Evolutionary conservation across 164 flowering plant genomes (phyloP).

Genomic region (Warburgia ugandensis): DNA sequence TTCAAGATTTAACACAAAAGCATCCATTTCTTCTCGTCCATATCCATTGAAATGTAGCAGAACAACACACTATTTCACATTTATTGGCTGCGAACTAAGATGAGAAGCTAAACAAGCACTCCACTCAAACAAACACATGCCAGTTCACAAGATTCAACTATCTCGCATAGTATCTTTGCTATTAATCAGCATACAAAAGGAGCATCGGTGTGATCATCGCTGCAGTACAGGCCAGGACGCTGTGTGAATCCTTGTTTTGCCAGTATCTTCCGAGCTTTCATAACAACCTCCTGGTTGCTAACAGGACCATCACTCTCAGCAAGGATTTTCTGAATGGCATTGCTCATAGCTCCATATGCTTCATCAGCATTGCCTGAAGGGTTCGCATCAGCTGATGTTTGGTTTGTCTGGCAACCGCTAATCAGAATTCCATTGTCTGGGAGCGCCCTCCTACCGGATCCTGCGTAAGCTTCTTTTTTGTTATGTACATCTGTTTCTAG

Average conservation of each 20-base stretch:
- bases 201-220: conserved; percentile 48
- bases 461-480: conserved; percentile 76
- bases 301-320: conserved; percentile 43
- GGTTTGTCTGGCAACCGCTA: conserved; percentile 89
- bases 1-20: no score
- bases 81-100: no score
- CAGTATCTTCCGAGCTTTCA: conserved; percentile 58
- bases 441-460: conserved; percentile 39
- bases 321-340: conserved; percentile 82
- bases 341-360: conserved; percentile 94
- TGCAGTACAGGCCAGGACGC: conserved; percentile 92
- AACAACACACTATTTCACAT: not conserved
- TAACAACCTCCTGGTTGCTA: conserved; percentile 59
- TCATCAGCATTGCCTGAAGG: conserved; percentile 46
- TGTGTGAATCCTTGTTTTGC: conserved; percentile 75
- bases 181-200: conserved; percentile 53
- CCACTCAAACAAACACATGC: not conserved
- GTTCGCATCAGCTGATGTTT: conserved; percentile 88
- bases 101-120: not conserved
- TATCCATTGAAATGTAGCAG: not conserved
- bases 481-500: conserved; percentile 48
- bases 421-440: conserved; percentile 60
- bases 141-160: not conserved
- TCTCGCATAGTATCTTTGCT: not conserved
- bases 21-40: no score